Percentiles rank a stretch among this genome's conserved stretches.
Evolutionary conservation across 1,139 yeast genomes (phyloP).

Genomic region (Nakaseomyces nivariensis): DNA sequence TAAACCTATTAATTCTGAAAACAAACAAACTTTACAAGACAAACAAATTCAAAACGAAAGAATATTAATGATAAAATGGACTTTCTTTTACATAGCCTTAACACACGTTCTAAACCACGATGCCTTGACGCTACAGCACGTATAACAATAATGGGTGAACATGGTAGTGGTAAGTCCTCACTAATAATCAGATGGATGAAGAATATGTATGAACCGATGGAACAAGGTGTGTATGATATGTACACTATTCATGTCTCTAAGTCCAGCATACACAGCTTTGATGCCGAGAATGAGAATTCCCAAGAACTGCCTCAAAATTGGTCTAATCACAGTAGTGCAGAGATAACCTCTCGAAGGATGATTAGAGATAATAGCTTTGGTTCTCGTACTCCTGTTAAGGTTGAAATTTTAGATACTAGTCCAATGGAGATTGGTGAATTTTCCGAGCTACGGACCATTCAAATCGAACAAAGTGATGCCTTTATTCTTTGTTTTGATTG

Average conservation of each 20-base stretch:
- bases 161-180: constrained; percentile 21
- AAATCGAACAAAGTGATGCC: constrained; percentile 24
- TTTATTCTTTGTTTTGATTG: constrained; percentile 23
- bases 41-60: background rate
- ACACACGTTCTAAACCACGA: constrained; percentile 10
- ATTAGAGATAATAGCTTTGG: background rate
- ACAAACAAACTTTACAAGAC: background rate
- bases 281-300: background rate
- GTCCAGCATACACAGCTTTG: constrained; percentile 5
- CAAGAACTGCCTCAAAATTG: background rate
- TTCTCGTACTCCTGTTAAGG: constrained; percentile 11
- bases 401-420: constrained; percentile 19
- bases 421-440: constrained; percentile 18
- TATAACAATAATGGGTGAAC: constrained; percentile 23
- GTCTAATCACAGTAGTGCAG: background rate
- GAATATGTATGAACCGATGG: constrained; percentile 11
- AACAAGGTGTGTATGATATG: constrained; percentile 15
- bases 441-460: constrained; percentile 17
- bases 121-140: constrained; percentile 16
- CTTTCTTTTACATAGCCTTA: constrained; percentile 7
- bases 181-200: constrained; percentile 19
- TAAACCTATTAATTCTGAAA: too few species aligned
- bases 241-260: constrained; percentile 13
- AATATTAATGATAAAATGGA: background rate
- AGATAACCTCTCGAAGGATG: background rate